These are phyloP conservation scores for Cyberlindnera japonica DNA, from an alignment of 805 yeast species.

Conservation along the genomic window DNA sequence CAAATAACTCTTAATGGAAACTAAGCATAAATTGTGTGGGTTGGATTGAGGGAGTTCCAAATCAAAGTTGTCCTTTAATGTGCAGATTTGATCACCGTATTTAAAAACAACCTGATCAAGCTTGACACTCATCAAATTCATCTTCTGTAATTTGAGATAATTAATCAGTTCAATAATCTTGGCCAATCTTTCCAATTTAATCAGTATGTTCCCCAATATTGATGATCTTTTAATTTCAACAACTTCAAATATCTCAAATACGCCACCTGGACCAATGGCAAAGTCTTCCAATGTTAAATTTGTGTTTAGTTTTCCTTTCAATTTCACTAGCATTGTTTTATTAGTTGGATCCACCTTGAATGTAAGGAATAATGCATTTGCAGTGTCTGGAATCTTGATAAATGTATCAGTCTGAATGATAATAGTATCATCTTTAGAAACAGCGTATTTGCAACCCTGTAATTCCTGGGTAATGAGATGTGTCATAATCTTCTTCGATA, in stretches of 20 bases:
- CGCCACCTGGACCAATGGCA: slow-evolving; percentile 18
- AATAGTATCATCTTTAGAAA: slow-evolving; percentile 18
- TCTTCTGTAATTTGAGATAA: slow-evolving; percentile 20
- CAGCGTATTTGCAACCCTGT: slow-evolving; percentile 8
- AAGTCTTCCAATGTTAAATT: slow-evolving; percentile 19
- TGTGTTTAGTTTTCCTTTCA: slow-evolving; percentile 32
- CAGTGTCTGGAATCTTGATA: slow-evolving; percentile 34
- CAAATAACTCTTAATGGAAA: slow-evolving; percentile 23
- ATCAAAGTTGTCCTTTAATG: slow-evolving; percentile 20
- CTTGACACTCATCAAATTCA: slow-evolving; percentile 24
- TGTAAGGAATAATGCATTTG: slow-evolving; percentile 31
- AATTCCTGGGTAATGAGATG: slow-evolving; percentile 18
- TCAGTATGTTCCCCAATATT: slow-evolving; percentile 15
- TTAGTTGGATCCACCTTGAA: slow-evolving; percentile 24
- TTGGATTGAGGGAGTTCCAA: slow-evolving; percentile 24
- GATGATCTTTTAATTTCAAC: slow-evolving; percentile 18
- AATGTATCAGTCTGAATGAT: slow-evolving; percentile 35
- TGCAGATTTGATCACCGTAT: slow-evolving; percentile 24
- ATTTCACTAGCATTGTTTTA: slow-evolving; percentile 28
- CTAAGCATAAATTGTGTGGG: slow-evolving; percentile 25
- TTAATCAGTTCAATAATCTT: slow-evolving; percentile 26
- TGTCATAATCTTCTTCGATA: slow-evolving; percentile 19
- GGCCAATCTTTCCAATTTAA: slow-evolving; percentile 22
- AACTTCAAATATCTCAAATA: slow-evolving; percentile 20
- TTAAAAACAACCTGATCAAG: slow-evolving; percentile 26